These are phyloP conservation scores for Annulohypoxylon stygium DNA, from an alignment of 495 filamentous ascomycete species.

Conservation along the genomic window DNA sequence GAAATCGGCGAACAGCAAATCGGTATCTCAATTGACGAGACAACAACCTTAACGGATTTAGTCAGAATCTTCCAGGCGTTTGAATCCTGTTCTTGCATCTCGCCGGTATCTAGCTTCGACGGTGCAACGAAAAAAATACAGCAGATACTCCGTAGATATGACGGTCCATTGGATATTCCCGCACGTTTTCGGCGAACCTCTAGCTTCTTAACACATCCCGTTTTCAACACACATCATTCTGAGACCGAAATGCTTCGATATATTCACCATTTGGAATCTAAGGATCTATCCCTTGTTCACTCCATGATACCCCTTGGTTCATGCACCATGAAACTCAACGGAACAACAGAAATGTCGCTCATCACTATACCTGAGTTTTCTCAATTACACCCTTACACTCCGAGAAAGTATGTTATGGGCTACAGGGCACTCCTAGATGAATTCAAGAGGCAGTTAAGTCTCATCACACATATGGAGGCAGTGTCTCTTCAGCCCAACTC, in stretches of 20 bases:
- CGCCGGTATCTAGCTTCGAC: constrained; percentile 32
- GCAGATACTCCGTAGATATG: constrained; percentile 55
- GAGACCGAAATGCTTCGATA: constrained; percentile 97
- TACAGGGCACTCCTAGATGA: constrained; percentile 78
- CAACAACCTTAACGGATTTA: constrained; percentile 50
- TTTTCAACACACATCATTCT: constrained; percentile 97
- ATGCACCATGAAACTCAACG: constrained; percentile 99
- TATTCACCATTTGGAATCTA: constrained; percentile 93
- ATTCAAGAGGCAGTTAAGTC: constrained; percentile 79
- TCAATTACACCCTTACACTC: constrained; percentile 86
- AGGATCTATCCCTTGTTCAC: constrained; percentile 93
- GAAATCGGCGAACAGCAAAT: constrained; percentile 42
- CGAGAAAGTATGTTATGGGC: constrained; percentile 71
- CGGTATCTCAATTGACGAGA: constrained; percentile 61
- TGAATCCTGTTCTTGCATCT: constrained; percentile 34
- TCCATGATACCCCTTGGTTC: constrained; percentile 99
- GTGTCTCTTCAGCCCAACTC: constrained; percentile 97
- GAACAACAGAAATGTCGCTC: constrained; percentile 92
- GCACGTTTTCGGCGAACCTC: constrained; percentile 77
- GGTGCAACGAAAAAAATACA: constrained; percentile 53
- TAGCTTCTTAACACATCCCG: constrained; percentile 86
- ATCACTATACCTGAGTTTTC: constrained; percentile 88
- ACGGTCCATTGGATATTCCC: constrained; percentile 66
- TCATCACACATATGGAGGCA: constrained; percentile 91
- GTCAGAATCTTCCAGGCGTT: constrained; percentile 50